Percentiles rank a stretch among this genome's conserved stretches.
phyloP scores from a whole-genome alignment of 2,329 filamentous ascomycete species.

The Sporothrix mexicana region DNA sequence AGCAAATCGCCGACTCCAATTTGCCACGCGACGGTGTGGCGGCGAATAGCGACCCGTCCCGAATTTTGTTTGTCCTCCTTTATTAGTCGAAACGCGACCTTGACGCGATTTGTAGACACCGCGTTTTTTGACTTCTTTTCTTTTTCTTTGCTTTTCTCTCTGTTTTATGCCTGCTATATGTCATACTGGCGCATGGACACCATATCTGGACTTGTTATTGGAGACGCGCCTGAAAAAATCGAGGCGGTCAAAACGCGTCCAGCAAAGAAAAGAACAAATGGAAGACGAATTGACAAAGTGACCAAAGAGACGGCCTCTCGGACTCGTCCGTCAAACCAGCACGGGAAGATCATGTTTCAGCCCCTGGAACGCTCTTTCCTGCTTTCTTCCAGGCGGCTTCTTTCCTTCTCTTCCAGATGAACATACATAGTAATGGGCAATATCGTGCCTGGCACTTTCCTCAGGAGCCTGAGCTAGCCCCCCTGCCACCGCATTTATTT shows the following conservation, averaged over 20 bases:
- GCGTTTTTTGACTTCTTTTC: constrained; percentile 16
- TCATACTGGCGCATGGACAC: not conserved
- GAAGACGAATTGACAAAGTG: not conserved
- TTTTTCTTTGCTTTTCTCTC: not conserved
- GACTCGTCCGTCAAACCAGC: constrained; percentile 4
- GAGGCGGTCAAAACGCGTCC: not conserved
- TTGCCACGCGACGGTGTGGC: constrained; percentile 29
- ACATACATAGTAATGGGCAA: not conserved
- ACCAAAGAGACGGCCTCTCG: not conserved
- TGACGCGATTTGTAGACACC: constrained; percentile 27
- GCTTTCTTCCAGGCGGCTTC: not conserved
- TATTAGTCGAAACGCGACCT: constrained; percentile 23
- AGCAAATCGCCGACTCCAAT: not conserved
- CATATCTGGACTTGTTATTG: not conserved
- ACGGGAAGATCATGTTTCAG: constrained; percentile 31
- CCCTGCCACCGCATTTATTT: constrained; percentile 29
- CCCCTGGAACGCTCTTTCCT: not conserved
- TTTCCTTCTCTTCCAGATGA: not conserved
- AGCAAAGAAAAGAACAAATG: not conserved
- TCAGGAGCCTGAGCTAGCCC: constrained; percentile 2
- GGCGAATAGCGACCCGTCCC: constrained; percentile 30
- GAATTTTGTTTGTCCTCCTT: not conserved
- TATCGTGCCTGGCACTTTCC: too few species aligned
- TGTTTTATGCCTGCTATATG: too few species aligned
- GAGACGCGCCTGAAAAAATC: not conserved